Evolutionary conservation across 805 yeast species (phyloP), one percentile per base, ranked within the genome.

Genomic region (Schizosaccharomyces osmophilus): DNA sequence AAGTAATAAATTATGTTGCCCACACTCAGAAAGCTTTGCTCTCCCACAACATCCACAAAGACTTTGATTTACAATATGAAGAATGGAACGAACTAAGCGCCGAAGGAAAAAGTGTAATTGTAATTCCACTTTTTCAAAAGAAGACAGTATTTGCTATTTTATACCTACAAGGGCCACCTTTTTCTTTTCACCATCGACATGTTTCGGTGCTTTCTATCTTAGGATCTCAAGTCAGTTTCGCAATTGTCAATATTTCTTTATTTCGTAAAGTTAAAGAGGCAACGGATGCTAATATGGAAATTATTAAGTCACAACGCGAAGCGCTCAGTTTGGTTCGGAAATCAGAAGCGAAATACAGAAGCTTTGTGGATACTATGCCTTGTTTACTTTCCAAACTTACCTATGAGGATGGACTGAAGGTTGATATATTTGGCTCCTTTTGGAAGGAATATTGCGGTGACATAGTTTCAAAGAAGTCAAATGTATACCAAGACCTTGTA

Each of bases 351-450:
- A 62, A 64, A 41, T 65, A 65, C 42, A 60, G 64, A 42, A 66
- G 66, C 2, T 62, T 64, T 24, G 59, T 65, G 9, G 67, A 65
- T 60, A 63, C 67, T n/a, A 62, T 65, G 64, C 67, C 67, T 11
- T 65, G 67, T 61, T 64, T 65, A 31, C 63, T 65, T 36, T 64
- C 64, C 63, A 64, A 62, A 15, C 62, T 65, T 13, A 63, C 62
- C 54, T 62, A 62, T n/a, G 62, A 62, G 4, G 19, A 22, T 36
- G 55, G 29, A 9, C 17, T 36, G 1, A 29, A 62, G 36, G 65
- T 65, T 32, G 64, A 65, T 43, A 51, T 65, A 22, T 64, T 64
- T 55, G 55, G 64, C 13, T 65, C 55, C 41, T 65, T 67, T 67
- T 65, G 65, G 59, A 60, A 51, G 24, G 59, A 63, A 26, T 64